phyloP scores from a whole-genome alignment of 352 stramenopile genomes.

The Globisporangium sylvaticum region DNA sequence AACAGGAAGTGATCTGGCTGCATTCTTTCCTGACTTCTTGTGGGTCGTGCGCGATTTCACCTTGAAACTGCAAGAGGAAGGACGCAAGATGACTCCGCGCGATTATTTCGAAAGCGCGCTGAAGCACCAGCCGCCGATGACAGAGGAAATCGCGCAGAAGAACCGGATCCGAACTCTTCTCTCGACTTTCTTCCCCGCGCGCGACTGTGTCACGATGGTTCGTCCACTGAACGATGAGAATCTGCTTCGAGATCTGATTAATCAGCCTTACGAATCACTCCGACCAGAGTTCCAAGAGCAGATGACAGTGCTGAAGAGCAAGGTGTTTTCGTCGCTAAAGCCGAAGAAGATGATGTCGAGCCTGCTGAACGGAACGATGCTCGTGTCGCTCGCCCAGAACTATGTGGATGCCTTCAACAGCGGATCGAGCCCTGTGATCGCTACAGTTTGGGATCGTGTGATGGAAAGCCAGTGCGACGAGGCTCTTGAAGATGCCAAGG shows the following conservation, averaged over 20 bases:
- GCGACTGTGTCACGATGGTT: conserved; percentile 79
- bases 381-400: conserved; percentile 59
- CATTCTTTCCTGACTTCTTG: conserved; percentile 69
- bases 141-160: conserved; percentile 49
- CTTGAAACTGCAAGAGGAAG: conserved; percentile 57
- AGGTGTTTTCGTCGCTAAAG: conserved; percentile 48
- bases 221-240: conserved; percentile 65
- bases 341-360: conserved; percentile 67
- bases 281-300: conserved; percentile 59
- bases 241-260: conserved; percentile 44
- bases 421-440: conserved; percentile 69
- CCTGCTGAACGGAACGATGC: conserved; percentile 57
- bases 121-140: conserved; percentile 45
- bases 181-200: conserved; percentile 62
- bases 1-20: conserved; percentile 33
- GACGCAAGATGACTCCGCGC: conserved; percentile 42
- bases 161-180: conserved; percentile 62
- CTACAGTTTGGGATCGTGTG: conserved; percentile 80
- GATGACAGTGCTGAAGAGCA: conserved; percentile 54
- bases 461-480: conserved; percentile 64
- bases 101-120: conserved; percentile 78
- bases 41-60: conserved; percentile 83
- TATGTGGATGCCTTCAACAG: conserved; percentile 71
- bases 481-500: conserved; percentile 54
- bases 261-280: conserved; percentile 53